A percentile compares a stretch with the other conserved stretches of the same genome.
Conservation (phyloP, 2,329 filamentous ascomycete species). For the Hypoxylon sp. region DNA sequence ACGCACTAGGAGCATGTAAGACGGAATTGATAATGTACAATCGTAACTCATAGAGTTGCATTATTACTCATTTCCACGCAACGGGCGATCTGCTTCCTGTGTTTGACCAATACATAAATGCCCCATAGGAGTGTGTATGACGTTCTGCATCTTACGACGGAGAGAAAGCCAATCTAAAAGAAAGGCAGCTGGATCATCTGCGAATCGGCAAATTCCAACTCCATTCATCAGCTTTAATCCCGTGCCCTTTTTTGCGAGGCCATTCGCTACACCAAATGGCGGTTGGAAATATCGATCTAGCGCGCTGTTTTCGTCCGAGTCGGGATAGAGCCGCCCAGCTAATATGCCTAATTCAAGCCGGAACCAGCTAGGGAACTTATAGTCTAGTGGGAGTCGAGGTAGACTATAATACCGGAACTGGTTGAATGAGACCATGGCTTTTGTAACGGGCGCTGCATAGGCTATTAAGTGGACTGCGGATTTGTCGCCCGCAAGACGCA, state of each 20-base stretch:
- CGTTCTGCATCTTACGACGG: conserved; percentile 69
- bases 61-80: not conserved
- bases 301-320: conserved; percentile 61
- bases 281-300: conserved; percentile 54
- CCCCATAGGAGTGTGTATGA: conserved; percentile 72
- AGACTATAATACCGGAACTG: conserved; percentile 66
- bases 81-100: conserved; percentile 2
- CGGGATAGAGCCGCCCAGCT: conserved; percentile 72
- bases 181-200: conserved; percentile 59
- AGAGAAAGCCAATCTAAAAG: conserved; percentile 71
- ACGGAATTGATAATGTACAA: not conserved
- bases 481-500: conserved; percentile 49
- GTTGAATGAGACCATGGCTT: conserved; percentile 72
- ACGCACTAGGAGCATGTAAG: not conserved
- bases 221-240: conserved; percentile 5
- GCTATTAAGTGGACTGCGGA: conserved; percentile 63
- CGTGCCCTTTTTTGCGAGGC: not conserved
- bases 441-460: conserved; percentile 74
- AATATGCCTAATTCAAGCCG: conserved; percentile 72
- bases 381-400: conserved; percentile 60
- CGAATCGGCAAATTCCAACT: conserved; percentile 34
- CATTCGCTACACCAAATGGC: conserved; percentile 19
- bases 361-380: conserved; percentile 66
- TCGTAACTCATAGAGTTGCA: not conserved
- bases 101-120: conserved; percentile 64